These are phyloP conservation scores for Trichosporon inkin DNA, from an alignment of 1,284 basidiomycete species.

Conservation along the genomic window DNA sequence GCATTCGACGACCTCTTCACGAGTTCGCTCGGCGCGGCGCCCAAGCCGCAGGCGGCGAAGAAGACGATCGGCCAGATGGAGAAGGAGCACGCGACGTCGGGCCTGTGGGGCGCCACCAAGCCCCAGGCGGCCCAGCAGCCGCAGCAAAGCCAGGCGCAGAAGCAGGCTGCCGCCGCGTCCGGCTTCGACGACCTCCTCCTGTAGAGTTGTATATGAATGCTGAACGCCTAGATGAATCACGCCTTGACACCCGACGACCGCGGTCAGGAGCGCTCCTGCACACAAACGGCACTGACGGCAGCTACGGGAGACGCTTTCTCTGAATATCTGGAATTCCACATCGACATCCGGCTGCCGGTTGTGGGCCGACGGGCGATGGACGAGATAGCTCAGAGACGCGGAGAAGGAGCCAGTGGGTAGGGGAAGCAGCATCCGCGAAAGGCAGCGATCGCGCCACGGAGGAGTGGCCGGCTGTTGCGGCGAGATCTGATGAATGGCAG, in stretches of 20 bases:
- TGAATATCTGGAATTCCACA: no score
- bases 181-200: slow-evolving; percentile 34
- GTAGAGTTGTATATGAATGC: slow-evolving; percentile 13
- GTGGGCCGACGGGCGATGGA: neutral
- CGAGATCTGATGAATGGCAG: neutral
- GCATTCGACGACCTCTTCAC: slow-evolving; percentile 87
- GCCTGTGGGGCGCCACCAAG: slow-evolving; percentile 60
- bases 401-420: no score
- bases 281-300: no score
- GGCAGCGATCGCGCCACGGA: neutral
- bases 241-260: neutral
- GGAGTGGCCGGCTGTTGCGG: neutral
- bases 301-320: no score
- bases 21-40: slow-evolving; percentile 59
- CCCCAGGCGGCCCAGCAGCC: neutral
- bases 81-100: slow-evolving; percentile 72
- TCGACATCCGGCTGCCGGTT: neutral
- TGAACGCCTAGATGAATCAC: slow-evolving; percentile 3
- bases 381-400: neutral
- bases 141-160: slow-evolving; percentile 12
- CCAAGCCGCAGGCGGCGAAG: slow-evolving; percentile 30
- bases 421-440: no score
- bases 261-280: neutral
- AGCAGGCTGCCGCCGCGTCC: slow-evolving; percentile 19
- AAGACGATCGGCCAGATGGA: slow-evolving; percentile 85